phyloP scores from a whole-genome alignment of 768 basidiomycete species.

The Cantharellus cinnabarinus region DNA sequence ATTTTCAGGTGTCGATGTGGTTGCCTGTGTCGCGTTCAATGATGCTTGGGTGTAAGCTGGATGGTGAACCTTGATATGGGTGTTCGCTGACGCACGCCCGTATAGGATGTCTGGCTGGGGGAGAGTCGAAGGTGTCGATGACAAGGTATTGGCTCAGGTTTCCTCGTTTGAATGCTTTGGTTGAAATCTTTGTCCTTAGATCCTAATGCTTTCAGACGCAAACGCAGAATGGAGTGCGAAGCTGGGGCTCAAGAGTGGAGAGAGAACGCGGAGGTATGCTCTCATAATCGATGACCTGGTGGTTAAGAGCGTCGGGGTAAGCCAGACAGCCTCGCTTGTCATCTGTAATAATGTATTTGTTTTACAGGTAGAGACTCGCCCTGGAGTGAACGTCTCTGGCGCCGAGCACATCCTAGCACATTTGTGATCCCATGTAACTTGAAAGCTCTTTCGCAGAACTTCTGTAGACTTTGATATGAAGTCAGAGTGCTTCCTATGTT shows the following conservation, averaged over 20 bases:
- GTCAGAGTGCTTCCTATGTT: too few relatives aligned
- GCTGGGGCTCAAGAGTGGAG: constrained; percentile 22
- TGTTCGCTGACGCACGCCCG: too few relatives aligned
- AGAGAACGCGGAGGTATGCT: constrained; percentile 30
- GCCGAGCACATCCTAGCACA: constrained; percentile 29
- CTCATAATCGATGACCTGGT: constrained; percentile 13
- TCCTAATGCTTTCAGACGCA: constrained; percentile 37
- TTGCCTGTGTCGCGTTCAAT: constrained; percentile 11
- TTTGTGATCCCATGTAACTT: neutral
- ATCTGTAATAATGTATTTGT: neutral
- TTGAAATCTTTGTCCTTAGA: constrained; percentile 18
- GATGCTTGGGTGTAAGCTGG: constrained; percentile 8
- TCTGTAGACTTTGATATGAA: too few relatives aligned
- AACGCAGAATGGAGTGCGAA: constrained; percentile 33
- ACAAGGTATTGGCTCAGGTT: constrained; percentile 9
- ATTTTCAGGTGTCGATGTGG: constrained; percentile 10
- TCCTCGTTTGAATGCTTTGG: neutral
- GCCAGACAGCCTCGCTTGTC: neutral
- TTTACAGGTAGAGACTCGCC: constrained; percentile 28
- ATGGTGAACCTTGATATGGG: neutral
- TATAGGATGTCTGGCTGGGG: constrained; percentile 13
- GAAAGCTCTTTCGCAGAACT: too few relatives aligned
- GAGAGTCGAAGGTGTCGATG: constrained; percentile 10
- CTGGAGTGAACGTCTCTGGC: constrained; percentile 22
- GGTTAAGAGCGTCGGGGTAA: constrained; percentile 7